These are phyloP conservation scores for Triglochin maritima DNA, from an alignment of 106 monocot species.

Conservation along the genomic window DNA sequence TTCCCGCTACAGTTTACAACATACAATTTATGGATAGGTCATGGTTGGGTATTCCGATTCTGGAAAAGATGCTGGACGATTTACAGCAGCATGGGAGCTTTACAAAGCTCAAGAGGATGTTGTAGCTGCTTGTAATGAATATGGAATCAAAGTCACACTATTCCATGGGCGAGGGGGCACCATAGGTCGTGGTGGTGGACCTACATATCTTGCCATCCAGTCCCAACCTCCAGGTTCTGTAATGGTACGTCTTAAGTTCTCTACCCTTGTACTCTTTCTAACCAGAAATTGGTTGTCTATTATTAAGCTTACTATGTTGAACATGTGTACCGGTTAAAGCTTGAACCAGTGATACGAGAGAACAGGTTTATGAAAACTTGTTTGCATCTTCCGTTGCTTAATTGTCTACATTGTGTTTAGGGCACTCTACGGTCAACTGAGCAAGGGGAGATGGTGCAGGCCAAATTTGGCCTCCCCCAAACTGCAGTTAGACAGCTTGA, in stretches of 20 bases:
- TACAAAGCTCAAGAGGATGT: conserved; percentile 96
- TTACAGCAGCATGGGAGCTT: conserved; percentile 91
- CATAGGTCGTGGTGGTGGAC: conserved; percentile 91
- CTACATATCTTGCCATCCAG: conserved; percentile 92
- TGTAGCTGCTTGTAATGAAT: conserved; percentile 75
- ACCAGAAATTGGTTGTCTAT: neutral
- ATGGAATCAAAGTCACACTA: conserved; percentile 77
- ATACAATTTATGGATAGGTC: conserved; percentile 31
- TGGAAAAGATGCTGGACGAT: conserved; percentile 92
- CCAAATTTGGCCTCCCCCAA: conserved; percentile 72
- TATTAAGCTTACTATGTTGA: neutral
- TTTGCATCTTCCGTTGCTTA: neutral
- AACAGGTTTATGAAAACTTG: too few species aligned
- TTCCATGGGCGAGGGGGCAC: conserved; percentile 95
- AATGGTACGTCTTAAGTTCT: conserved; percentile 41
- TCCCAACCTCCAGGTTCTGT: conserved; percentile 94
- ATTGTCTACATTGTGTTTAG: conserved; percentile 15
- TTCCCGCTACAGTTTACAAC: neutral
- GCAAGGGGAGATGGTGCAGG: conserved; percentile 97
- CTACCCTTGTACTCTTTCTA: neutral
- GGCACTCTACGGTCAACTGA: conserved; percentile 87
- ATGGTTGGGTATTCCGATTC: conserved; percentile 98
- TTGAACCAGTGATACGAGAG: too few species aligned
- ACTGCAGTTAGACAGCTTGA: conserved; percentile 77
- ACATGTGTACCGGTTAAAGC: neutral